Evolutionary conservation across 129 eudicot species (phyloP).

Genomic region (Escallonia herrerae): DNA sequence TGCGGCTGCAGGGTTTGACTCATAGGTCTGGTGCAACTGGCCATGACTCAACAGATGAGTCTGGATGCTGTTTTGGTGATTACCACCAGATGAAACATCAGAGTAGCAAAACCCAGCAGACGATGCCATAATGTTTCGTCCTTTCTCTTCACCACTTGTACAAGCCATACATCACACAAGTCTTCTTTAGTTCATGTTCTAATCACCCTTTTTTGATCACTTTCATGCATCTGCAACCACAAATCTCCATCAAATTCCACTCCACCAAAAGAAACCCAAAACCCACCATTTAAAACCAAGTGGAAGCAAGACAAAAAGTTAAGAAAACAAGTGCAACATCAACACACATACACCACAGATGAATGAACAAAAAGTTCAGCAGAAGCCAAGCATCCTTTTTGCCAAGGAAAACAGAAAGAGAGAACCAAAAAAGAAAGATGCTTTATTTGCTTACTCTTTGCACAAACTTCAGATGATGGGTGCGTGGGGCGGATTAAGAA

Average conservation of each 20-base stretch:
- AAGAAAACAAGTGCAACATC: too few relatives aligned
- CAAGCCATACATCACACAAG: slow-evolving; percentile 16
- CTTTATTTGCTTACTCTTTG: neutral
- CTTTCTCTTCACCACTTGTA: slow-evolving; percentile 19
- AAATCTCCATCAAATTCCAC: slow-evolving; percentile 15
- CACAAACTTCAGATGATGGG: slow-evolving; percentile 7
- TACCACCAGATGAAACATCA: slow-evolving; percentile 15
- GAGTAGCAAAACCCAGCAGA: slow-evolving; percentile 27
- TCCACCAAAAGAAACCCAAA: slow-evolving; percentile 3
- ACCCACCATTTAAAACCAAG: slow-evolving; percentile 1
- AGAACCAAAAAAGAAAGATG: too few relatives aligned
- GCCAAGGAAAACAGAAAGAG: neutral
- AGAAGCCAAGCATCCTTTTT: slow-evolving; percentile 12
- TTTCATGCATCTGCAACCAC: slow-evolving; percentile 10
- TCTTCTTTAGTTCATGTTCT: neutral
- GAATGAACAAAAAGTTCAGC: slow-evolving; percentile 13
- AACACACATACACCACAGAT: slow-evolving; percentile 3
- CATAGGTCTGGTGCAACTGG: slow-evolving; percentile 25
- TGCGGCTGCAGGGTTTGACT: slow-evolving; percentile 10
- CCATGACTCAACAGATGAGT: slow-evolving; percentile 12
- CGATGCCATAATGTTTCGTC: slow-evolving; percentile 27
- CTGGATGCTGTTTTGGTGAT: neutral
- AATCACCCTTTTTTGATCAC: neutral
- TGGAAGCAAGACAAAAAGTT: neutral
- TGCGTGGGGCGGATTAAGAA: neutral